Conservation (phyloP, 1,284 basidiomycete species). For the Fomitopsis palustris region DNA sequence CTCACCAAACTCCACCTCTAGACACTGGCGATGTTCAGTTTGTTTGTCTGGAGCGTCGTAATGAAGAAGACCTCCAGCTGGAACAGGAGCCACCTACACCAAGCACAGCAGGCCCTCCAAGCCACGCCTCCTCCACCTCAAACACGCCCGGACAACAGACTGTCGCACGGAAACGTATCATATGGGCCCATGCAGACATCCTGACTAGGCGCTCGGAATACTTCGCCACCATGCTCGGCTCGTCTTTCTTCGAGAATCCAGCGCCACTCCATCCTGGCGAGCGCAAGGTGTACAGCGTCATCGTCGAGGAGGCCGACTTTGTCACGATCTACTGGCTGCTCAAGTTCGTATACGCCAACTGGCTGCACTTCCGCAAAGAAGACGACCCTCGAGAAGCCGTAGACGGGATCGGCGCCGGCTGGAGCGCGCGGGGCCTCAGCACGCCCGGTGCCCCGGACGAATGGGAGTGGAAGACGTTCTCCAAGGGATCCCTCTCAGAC, state of each 20-base stretch:
- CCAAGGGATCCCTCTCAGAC: slow-evolving; percentile 37
- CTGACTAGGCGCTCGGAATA: slow-evolving; percentile 74
- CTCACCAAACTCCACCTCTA: slow-evolving; percentile 10
- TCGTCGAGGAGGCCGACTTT: slow-evolving; percentile 82
- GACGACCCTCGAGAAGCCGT: slow-evolving; percentile 64
- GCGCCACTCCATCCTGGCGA: slow-evolving; percentile 38
- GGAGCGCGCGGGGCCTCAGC: slow-evolving; percentile 57
- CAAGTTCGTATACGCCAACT: slow-evolving; percentile 79
- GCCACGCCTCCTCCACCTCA: slow-evolving; percentile 37
- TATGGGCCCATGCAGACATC: slow-evolving; percentile 82
- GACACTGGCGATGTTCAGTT: slow-evolving; percentile 60
- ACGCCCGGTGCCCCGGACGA: slow-evolving; percentile 42
- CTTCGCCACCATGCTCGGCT: slow-evolving; percentile 75
- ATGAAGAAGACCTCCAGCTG: slow-evolving; percentile 20
- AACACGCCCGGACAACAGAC: slow-evolving; percentile 40
- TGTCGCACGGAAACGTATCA: slow-evolving; percentile 60
- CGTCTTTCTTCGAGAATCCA: slow-evolving; percentile 63
- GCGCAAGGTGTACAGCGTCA: slow-evolving; percentile 58
- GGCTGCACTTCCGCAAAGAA: slow-evolving; percentile 61
- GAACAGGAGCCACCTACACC: slow-evolving; percentile 23
- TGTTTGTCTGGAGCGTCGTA: slow-evolving; percentile 63
- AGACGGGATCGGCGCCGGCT: slow-evolving; percentile 57
- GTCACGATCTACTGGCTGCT: slow-evolving; percentile 82
- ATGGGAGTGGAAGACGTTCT: slow-evolving; percentile 70
- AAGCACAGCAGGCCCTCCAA: slow-evolving; percentile 20